Percentiles rank a stretch among this genome's conserved stretches.
Conservation (phyloP, 2,329 filamentous ascomycete genomes). For the Aspergillus quadricinctus region DNA sequence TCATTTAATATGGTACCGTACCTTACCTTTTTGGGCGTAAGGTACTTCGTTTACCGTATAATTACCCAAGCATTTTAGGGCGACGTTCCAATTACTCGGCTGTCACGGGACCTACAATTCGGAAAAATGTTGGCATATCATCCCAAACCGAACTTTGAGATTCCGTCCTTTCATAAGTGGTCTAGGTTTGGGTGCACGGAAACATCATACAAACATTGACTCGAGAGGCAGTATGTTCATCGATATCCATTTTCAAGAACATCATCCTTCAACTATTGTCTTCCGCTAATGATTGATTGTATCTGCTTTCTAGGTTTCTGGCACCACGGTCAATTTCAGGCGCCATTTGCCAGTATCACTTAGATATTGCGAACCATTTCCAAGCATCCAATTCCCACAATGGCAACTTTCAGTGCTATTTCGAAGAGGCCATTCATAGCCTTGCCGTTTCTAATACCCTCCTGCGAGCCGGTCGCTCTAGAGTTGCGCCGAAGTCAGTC, state of each 20-base stretch:
- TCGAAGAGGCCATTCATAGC: constrained; percentile 32
- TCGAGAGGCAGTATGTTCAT: not conserved
- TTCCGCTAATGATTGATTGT: not conserved
- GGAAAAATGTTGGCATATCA: not conserved
- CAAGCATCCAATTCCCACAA: constrained; percentile 3
- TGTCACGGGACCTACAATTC: not conserved
- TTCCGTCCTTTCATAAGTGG: not conserved
- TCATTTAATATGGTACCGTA: no score
- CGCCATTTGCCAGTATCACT: not conserved
- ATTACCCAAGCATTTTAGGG: not conserved
- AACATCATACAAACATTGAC: not conserved
- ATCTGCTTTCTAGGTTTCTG: not conserved
- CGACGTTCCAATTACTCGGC: not conserved
- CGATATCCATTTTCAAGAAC: not conserved
- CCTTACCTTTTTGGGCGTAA: no score
- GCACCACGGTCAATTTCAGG: not conserved
- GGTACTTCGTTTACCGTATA: not conserved
- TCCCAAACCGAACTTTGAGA: not conserved
- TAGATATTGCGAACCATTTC: not conserved
- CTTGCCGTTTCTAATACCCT: constrained; percentile 38
- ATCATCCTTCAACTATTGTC: not conserved
- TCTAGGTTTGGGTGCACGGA: not conserved
- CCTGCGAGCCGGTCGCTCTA: constrained; percentile 29
- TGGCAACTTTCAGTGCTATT: constrained; percentile 27
- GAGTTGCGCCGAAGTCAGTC: constrained; percentile 44